Evolutionary conservation across 495 filamentous ascomycete species (phyloP).

Genomic region (Staphylotrichum tortipilum): DNA sequence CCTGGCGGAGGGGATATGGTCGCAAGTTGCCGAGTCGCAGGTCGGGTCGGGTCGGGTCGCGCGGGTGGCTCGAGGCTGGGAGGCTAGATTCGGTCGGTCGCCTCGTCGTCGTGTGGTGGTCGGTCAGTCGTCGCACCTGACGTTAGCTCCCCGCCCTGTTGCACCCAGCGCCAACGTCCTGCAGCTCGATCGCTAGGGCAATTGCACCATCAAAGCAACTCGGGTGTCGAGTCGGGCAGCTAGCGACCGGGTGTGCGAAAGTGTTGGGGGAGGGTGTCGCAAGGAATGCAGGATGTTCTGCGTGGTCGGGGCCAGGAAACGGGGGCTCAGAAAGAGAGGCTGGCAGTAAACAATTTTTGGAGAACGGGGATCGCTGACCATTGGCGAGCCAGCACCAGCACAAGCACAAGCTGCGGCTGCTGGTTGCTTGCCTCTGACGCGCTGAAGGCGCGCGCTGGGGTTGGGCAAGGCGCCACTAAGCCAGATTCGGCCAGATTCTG

Average conservation of each 20-base stretch:
- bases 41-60: too few species aligned
- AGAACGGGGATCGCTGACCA: conserved; percentile 21
- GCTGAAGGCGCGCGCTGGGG: conserved; percentile 23
- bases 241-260: background rate
- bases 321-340: conserved; percentile 14
- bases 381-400: too few species aligned
- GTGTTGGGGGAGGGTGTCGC: background rate
- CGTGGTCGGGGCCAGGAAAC: conserved; percentile 8
- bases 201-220: conserved; percentile 17
- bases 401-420: too few species aligned
- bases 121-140: too few species aligned
- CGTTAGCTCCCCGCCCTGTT: conserved; percentile 9
- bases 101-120: background rate
- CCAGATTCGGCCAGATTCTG: conserved; percentile 8
- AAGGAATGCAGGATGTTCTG: conserved; percentile 5
- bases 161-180: conserved; percentile 11
- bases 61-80: too few species aligned
- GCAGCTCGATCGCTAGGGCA: conserved; percentile 11
- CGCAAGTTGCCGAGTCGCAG: too few species aligned
- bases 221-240: background rate
- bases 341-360: conserved; percentile 33
- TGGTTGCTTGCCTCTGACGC: conserved; percentile 17
- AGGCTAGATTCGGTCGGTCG: too few species aligned
- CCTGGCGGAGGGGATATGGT: too few species aligned
- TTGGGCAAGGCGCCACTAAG: conserved; percentile 5